A percentile compares a stretch with the other conserved stretches of the same genome.
Evolutionary conservation across 495 filamentous ascomycete genomes (phyloP).

Genomic region (Podospora conica): DNA sequence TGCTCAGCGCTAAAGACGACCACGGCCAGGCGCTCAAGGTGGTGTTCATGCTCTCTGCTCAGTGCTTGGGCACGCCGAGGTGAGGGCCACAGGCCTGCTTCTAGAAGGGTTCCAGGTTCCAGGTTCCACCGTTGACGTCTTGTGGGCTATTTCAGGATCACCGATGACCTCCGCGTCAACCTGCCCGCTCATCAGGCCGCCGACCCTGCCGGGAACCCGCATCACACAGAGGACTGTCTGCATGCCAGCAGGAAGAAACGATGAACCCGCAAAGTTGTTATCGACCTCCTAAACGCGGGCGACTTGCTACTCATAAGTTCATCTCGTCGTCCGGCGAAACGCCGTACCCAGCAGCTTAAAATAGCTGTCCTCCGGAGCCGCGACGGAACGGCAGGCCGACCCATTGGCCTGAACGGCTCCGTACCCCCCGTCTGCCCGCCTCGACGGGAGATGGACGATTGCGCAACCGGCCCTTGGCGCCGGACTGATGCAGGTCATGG

Average conservation of each 20-base stretch:
- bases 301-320: not conserved
- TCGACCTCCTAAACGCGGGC: not conserved
- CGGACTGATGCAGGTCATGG: slow-evolving; percentile 7
- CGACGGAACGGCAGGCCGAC: not conserved
- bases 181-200: not conserved
- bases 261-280: not conserved
- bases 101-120: not conserved
- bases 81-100: not conserved
- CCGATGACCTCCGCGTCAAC: not conserved
- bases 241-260: not conserved
- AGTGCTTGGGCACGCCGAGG: not conserved
- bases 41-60: not conserved
- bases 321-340: slow-evolving; percentile 8
- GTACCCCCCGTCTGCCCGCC: not conserved
- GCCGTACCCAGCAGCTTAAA: slow-evolving; percentile 1
- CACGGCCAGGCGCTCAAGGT: not conserved
- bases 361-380: slow-evolving; percentile 6
- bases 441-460: slow-evolving; percentile 4
- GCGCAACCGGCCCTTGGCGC: slow-evolving; percentile 18
- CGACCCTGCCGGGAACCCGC: not conserved
- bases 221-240: not conserved
- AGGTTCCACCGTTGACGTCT: not conserved
- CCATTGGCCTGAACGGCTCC: slow-evolving; percentile 5
- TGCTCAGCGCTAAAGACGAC: not conserved
- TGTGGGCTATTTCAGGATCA: not conserved